Conservation (phyloP, 176 grass and related monocot genomes). For the Puya raimondii region DNA sequence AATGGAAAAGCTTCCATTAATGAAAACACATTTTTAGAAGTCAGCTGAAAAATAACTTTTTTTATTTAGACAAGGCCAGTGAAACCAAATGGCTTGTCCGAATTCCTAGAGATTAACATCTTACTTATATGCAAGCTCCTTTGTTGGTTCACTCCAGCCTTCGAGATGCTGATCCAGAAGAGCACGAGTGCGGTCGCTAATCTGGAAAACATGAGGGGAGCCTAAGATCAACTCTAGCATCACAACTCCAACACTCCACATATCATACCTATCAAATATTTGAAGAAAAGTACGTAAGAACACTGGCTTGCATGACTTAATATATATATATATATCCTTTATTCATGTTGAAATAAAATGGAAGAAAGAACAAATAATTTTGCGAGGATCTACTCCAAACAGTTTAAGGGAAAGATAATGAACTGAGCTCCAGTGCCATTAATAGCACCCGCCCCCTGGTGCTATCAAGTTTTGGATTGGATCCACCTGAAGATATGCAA, state of each 20-base stretch:
- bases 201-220: constrained; percentile 92
- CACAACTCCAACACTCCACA: constrained; percentile 96
- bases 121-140: constrained; percentile 95
- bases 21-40: neutral
- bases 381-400: too few relatives aligned
- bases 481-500: too few relatives aligned
- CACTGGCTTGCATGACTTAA: neutral
- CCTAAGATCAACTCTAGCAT: constrained; percentile 94
- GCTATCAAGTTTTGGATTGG: too few relatives aligned
- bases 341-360: neutral
- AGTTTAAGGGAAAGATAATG: too few relatives aligned
- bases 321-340: neutral
- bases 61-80: neutral
- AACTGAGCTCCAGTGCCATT: too few relatives aligned
- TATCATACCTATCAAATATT: constrained; percentile 71
- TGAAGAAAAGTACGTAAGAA: neutral
- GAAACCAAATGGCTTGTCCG: neutral
- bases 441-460: too few relatives aligned
- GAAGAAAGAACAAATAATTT: neutral
- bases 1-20: neutral
- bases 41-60: neutral
- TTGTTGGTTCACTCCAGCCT: constrained; percentile 87
- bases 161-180: constrained; percentile 78
- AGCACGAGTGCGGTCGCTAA: constrained; percentile 60
- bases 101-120: constrained; percentile 15